Evolutionary conservation across 177 flowering plant species (phyloP), one percentile per base, ranked within the genome.

Genomic region (Tripterygium wilfordii): DNA sequence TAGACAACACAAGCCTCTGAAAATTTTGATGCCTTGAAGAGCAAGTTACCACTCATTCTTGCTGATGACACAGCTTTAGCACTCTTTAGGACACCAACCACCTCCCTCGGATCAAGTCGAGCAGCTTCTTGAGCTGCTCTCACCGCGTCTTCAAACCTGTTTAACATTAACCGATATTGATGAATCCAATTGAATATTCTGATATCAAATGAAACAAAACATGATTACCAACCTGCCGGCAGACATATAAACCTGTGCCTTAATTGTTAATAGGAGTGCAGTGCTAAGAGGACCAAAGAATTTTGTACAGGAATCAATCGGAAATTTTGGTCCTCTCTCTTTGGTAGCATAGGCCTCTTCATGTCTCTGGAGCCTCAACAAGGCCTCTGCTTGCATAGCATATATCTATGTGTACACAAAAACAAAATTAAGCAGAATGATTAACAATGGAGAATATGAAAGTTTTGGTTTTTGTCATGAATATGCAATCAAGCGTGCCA

Each of bases 371-470:
- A 88, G 80, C 54, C 65, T 80, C 68, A 91, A 17, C 13, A 81
- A 64, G 19, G 95, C 92, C 67, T 91, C 86, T 1, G 82, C 81
- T 80, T 83, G 80, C 54, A 74, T 45, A 6, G 85, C 74, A 52
- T 62, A 74, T 10, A 81, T 57, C 96, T 86, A 52, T 41, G 7
- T 30, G 33, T 30, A 12, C 8, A 24, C 3, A 25, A 6, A n/a
- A 5, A 23, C 30, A 12, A 14, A 9, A 23, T 30, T 30, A 7
- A 30, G 12, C 33, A 6, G 12, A 6, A n/a, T n/a, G n/a, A n/a
- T n/a, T n/a, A n/a, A n/a, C n/a, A n/a, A n/a, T n/a, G n/a, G n/a
- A n/a, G n/a, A n/a, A n/a, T n/a, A n/a, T n/a, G n/a, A n/a, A n/a
- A n/a, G n/a, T n/a, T n/a, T n/a, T n/a, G n/a, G n/a, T n/a, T n/a